Percentiles rank a stretch among this genome's conserved stretches.
Evolutionary conservation across 164 flowering plant species (phyloP).

Genomic region (Saururus chinensis): DNA sequence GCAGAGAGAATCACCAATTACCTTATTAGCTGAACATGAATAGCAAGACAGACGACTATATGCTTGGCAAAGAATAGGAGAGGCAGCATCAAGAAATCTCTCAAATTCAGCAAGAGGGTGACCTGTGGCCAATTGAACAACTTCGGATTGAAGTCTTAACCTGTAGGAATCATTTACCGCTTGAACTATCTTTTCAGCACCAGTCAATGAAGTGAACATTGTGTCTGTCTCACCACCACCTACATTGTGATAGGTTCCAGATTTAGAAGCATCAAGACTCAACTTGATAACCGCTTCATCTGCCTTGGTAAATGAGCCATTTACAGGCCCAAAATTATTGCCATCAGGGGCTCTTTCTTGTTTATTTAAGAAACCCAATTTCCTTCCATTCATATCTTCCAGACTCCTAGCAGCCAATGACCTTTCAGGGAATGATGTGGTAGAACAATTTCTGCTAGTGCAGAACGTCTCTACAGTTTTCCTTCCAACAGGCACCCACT

Average conservation of each 20-base stretch:
- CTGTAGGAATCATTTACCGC: slow-evolving; percentile 37
- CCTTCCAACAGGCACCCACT: slow-evolving; percentile 38
- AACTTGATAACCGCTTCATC: slow-evolving; percentile 6
- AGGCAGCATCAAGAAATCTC: slow-evolving; percentile 36
- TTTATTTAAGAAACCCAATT: slow-evolving; percentile 9
- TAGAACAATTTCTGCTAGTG: too few relatives aligned
- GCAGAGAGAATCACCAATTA: slow-evolving; percentile 23
- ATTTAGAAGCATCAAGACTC: slow-evolving; percentile 2
- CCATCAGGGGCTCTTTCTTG: slow-evolving; percentile 1
- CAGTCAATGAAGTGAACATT: not conserved
- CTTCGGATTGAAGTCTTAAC: slow-evolving; percentile 38
- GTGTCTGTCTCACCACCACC: too few relatives aligned
- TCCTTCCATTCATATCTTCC: slow-evolving; percentile 9
- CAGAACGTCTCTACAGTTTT: slow-evolving; percentile 14
- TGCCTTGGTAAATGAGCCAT: slow-evolving; percentile 5
- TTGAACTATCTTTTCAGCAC: slow-evolving; percentile 14
- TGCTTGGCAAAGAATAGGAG: slow-evolving; percentile 36
- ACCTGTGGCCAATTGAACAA: slow-evolving; percentile 36
- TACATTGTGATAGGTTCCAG: too few relatives aligned
- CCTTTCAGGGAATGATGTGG: too few relatives aligned
- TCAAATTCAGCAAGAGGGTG: slow-evolving; percentile 62
- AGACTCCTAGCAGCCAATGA: not conserved
- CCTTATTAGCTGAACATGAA: slow-evolving; percentile 19
- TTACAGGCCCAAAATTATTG: slow-evolving; percentile 8
- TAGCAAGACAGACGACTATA: slow-evolving; percentile 11